phyloP scores from a whole-genome alignment of 208 protist species.

The Angomonas deanei region DNA sequence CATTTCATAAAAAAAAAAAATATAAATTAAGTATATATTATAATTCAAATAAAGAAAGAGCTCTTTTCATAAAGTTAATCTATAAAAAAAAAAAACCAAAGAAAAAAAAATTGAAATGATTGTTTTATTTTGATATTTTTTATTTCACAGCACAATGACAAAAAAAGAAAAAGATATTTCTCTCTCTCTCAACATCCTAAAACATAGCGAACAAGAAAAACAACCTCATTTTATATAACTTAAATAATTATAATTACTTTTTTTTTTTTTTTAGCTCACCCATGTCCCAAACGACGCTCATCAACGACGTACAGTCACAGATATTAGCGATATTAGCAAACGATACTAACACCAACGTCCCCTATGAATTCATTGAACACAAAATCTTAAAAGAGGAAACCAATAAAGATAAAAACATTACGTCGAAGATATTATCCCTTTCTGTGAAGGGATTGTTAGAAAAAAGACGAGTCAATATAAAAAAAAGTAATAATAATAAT shows the following conservation, averaged over 20 bases:
- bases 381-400: background rate
- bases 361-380: background rate
- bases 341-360: background rate
- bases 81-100: background rate
- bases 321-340: background rate
- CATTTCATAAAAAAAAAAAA: background rate
- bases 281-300: conserved; percentile 23
- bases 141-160: background rate
- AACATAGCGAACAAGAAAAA: background rate
- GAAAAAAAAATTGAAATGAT: background rate
- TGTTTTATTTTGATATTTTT: background rate
- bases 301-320: background rate
- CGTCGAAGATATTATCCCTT: background rate
- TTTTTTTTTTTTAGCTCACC: conserved; percentile 1
- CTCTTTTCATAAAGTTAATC: background rate
- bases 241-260: too few relatives aligned
- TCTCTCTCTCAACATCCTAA: background rate
- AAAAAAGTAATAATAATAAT: background rate
- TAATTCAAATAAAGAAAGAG: background rate
- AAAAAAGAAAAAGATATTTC: background rate
- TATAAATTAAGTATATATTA: conserved; percentile 1
- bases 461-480: background rate
- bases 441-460: background rate
- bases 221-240: conserved; percentile 1
- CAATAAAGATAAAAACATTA: background rate